phyloP scores from a whole-genome alignment of 2,329 filamentous ascomycete species.

The Epichloe sp. region DNA sequence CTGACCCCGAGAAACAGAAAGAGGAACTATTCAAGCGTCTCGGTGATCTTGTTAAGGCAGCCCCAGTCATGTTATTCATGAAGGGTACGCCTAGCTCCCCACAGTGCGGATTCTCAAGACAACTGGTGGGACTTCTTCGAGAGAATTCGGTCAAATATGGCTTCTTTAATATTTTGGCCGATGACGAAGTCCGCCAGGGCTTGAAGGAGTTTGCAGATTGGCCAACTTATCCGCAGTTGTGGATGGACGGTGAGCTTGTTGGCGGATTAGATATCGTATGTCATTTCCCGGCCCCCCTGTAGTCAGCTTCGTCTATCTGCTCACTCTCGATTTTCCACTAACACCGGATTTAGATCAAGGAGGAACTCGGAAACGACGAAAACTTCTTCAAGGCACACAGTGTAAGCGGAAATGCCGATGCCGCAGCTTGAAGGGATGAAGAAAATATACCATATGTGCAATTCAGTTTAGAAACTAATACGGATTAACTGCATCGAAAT shows the following conservation, averaged over 20 bases:
- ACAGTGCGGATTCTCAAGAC: constrained; percentile 85
- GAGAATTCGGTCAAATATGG: constrained; percentile 91
- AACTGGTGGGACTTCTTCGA: constrained; percentile 73
- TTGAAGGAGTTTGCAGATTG: constrained; percentile 97
- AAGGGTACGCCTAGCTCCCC: constrained; percentile 83
- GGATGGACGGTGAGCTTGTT: constrained; percentile 79
- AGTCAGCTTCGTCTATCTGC: not conserved
- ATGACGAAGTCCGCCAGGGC: constrained; percentile 92
- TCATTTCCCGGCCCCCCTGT: constrained; percentile 7
- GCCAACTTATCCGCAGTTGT: constrained; percentile 95
- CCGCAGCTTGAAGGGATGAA: constrained; percentile 18
- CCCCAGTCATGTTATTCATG: constrained; percentile 98
- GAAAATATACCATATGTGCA: not conserved
- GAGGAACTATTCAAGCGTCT: constrained; percentile 77
- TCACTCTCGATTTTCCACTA: not conserved
- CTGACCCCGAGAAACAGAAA: constrained; percentile 49
- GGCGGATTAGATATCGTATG: constrained; percentile 92
- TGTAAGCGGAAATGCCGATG: constrained; percentile 31
- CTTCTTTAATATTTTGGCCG: constrained; percentile 97
- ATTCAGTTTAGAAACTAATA: not conserved
- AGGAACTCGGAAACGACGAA: constrained; percentile 73
- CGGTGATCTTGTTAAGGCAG: constrained; percentile 78
- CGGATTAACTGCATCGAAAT: too few species aligned
- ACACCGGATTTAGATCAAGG: constrained; percentile 57
- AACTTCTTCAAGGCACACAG: constrained; percentile 71